Conservation (phyloP, 108 stramenopile species). For the Nitzschia putrida region DNA sequence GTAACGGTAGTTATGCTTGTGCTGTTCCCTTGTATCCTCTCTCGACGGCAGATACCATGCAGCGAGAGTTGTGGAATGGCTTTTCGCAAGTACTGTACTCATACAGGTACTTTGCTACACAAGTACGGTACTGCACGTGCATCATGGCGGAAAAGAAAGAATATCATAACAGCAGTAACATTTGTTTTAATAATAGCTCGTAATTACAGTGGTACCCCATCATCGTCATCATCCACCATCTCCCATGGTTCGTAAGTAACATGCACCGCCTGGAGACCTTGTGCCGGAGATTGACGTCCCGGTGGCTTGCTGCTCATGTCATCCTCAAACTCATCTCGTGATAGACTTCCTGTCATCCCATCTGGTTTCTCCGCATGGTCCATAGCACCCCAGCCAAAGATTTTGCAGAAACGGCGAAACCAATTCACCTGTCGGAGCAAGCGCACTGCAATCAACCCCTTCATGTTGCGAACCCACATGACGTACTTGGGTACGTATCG, state of each 20-base stretch:
- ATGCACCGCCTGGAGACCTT: slow-evolving; percentile 8
- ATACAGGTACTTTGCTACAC: too few species aligned
- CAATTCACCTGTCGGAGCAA: slow-evolving; percentile 72
- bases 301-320: slow-evolving; percentile 17
- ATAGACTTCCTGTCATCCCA: slow-evolving; percentile 23
- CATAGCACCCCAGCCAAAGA: not conserved
- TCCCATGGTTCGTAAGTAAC: slow-evolving; percentile 44
- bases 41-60: too few species aligned
- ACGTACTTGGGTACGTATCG: slow-evolving; percentile 85
- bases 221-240: slow-evolving; percentile 49
- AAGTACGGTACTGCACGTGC: too few species aligned
- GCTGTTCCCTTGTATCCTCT: too few species aligned
- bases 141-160: too few species aligned
- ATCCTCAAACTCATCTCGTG: slow-evolving; percentile 17
- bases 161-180: not conserved
- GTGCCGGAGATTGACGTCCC: not conserved
- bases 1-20: too few species aligned
- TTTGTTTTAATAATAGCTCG: not conserved
- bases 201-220: slow-evolving; percentile 33
- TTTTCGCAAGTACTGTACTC: too few species aligned
- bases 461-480: slow-evolving; percentile 80
- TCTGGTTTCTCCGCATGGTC: slow-evolving; percentile 19
- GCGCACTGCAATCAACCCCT: slow-evolving; percentile 63
- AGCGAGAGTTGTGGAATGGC: too few species aligned
- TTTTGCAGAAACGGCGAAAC: slow-evolving; percentile 44